Evolutionary conservation across 495 filamentous ascomycete genomes (phyloP).

Genomic region (Margaritispora aquatica): DNA sequence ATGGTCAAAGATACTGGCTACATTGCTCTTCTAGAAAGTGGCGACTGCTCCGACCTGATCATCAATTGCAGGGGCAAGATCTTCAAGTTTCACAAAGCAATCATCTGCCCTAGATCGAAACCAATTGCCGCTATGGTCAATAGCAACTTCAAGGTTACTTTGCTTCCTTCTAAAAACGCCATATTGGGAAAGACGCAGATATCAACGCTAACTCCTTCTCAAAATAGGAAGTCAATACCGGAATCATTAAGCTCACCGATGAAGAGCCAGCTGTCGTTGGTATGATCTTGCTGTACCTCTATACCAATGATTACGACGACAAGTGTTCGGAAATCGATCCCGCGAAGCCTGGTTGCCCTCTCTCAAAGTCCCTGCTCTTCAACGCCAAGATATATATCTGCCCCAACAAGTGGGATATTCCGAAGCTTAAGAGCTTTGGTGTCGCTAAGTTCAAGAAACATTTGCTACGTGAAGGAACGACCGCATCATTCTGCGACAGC

Average conservation of each 20-base stretch:
- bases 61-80: slow-evolving; percentile 24
- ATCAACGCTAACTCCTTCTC: background rate
- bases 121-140: slow-evolving; percentile 31
- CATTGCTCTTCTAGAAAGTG: background rate
- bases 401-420: slow-evolving; percentile 14
- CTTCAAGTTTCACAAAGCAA: slow-evolving; percentile 33
- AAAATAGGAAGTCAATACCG: slow-evolving; percentile 18
- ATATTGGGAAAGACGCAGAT: background rate
- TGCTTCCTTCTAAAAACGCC: background rate
- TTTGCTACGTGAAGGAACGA: background rate
- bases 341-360: background rate
- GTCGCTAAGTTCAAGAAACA: slow-evolving; percentile 3
- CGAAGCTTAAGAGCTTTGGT: slow-evolving; percentile 2
- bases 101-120: slow-evolving; percentile 34
- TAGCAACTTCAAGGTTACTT: slow-evolving; percentile 29
- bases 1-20: too few relatives aligned
- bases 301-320: slow-evolving; percentile 22
- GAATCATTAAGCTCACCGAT: slow-evolving; percentile 13
- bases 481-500: background rate
- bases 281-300: slow-evolving; percentile 31
- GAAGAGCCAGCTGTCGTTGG: slow-evolving; percentile 29
- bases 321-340: background rate
- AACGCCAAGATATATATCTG: slow-evolving; percentile 12
- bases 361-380: background rate
- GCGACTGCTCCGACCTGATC: slow-evolving; percentile 32